Base-by-base conservation (phyloP, 2,329 filamentous ascomycete genomes). In the Hymenotorrendiella dingleyae region DNA sequence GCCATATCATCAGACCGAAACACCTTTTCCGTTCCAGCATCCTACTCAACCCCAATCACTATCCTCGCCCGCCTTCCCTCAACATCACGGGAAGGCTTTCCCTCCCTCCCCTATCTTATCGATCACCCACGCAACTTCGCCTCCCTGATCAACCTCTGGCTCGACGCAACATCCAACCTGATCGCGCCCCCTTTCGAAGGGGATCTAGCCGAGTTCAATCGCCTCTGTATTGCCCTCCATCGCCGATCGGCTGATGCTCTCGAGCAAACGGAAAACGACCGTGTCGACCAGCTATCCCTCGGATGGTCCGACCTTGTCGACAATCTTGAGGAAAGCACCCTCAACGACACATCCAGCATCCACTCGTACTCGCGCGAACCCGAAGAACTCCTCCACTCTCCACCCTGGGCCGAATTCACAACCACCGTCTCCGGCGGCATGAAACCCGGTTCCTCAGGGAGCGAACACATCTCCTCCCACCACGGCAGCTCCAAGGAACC, bases 41-140 rank as follows among this genome's bases (percentile, higher is more conserved):
- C 86, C 2, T 98, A 97, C 66, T 90, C 86, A 36, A 96, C 93
- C 0, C 93, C 93, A 0, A 80, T 93, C 42, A 89, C 90, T 8
- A 97, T 98, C 48, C 76, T 94, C 30, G 81, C 83, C 32, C 84
- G 93, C 1, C 68, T 97, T 11, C 84, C 87, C 6, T 79, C 83
- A 8, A 82, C 83, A 1, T 87, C 86, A 7, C 79, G 87, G 43
- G 93, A 98, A 67, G 93, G 93, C 0, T 95, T 96, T 56, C 91
- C 90, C 0, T 93, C 86, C 34, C 71, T 98, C 11, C 93, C 93
- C 1, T 96, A 94, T 61, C 75, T 98, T 4, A 86, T 98, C 48
- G 93, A 98, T 54, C 83, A 90, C 49, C 80, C 89, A 6, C 80
- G 87, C 48, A 90, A 86, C 54, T 89, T 90, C 55, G 88, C 93